Base-by-base conservation (phyloP, 1,284 basidiomycete genomes). In the Trametes versicolor region DNA sequence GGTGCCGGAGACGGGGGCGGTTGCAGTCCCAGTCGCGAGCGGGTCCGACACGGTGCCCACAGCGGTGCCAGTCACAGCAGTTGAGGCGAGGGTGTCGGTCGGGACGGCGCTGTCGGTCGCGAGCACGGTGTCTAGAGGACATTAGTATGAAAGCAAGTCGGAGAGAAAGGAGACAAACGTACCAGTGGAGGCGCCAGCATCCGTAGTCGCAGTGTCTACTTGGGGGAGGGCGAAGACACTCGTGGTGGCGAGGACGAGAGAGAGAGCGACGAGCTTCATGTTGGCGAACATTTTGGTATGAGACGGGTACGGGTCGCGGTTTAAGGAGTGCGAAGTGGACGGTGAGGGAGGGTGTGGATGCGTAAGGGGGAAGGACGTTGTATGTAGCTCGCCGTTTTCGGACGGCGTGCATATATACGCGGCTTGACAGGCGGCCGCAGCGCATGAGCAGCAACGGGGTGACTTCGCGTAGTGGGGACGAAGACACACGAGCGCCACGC, bases 231-330 rank as follows among this genome's bases (percentile, higher is more conserved):
- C 68, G 25, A 59, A 23, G 4, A 66, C 65, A 34, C 63, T 47
- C 6, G 60, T 39, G 61, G 55, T 61, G 32, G 60, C 63, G 60
- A 69, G 55, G 39, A 59, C 41, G 48, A 69, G 65, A 51, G 68
- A 60, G 59, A 69, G 65, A 21, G 56, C 54, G 45, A 60, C 58
- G 58, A 69, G 60, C 63, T 69, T 69, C 43, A 61, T 43, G 63
- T 67, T 65, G 54, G 61, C 65, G 61, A 69, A 51, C 68, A 67
- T 69, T 52, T 48, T 64, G 47, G 47, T 23, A 27, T 43, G 39
- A 23, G 10, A 25, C 37, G 50, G 29, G 43, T 27, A 32, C 29
- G 59, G 6, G 21, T 25, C 17, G 17, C 21, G 6, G 23, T 8
- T n/a, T 21, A 41, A 37, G 29, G 52, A 50, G 21, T 27, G 29